These are phyloP conservation scores for Colletotrichum abscissum DNA, from an alignment of 2,329 filamentous ascomycete genomes.

Conservation along the genomic window DNA sequence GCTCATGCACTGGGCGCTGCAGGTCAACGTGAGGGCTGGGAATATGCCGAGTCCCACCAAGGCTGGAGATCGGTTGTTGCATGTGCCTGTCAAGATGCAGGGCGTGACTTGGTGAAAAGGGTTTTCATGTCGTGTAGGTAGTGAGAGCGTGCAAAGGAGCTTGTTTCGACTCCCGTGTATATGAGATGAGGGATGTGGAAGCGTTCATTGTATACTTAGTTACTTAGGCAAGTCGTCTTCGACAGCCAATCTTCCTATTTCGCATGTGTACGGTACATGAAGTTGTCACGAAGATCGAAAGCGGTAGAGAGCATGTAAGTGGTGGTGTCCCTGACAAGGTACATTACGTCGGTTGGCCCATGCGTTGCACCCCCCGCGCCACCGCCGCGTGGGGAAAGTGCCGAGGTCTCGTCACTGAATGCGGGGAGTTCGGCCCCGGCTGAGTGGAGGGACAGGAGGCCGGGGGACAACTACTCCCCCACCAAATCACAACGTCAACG, in stretches of 20 bases:
- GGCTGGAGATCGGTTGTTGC: slow-evolving; percentile 47
- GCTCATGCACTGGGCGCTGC: slow-evolving; percentile 61
- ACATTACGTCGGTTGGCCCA: not conserved
- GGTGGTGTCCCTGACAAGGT: not conserved
- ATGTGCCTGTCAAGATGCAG: slow-evolving; percentile 47
- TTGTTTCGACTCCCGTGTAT: not conserved
- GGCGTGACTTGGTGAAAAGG: slow-evolving; percentile 63
- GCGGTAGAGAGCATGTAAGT: not conserved
- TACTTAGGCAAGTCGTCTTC: not conserved
- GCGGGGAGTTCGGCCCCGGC: slow-evolving; percentile 25
- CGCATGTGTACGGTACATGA: too few relatives aligned
- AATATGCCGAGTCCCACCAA: slow-evolving; percentile 49
- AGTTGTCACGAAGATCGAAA: not conserved
- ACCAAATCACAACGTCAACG: slow-evolving; percentile 9
- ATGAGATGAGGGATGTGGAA: not conserved
- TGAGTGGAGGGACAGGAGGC: slow-evolving; percentile 11
- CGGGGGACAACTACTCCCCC: slow-evolving; percentile 15
- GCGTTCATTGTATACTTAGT: not conserved
- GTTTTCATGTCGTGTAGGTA: not conserved
- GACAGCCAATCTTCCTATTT: too few relatives aligned
- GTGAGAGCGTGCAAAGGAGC: not conserved
- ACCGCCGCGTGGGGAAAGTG: not conserved
- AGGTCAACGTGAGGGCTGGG: slow-evolving; percentile 64
- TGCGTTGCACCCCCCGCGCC: not conserved
- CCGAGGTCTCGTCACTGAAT: slow-evolving; percentile 34